A percentile compares a stretch with the other conserved stretches of the same genome.
phyloP scores from a whole-genome alignment of 1,139 yeast genomes.

The Yamadazyma kanchanaburiensis region DNA sequence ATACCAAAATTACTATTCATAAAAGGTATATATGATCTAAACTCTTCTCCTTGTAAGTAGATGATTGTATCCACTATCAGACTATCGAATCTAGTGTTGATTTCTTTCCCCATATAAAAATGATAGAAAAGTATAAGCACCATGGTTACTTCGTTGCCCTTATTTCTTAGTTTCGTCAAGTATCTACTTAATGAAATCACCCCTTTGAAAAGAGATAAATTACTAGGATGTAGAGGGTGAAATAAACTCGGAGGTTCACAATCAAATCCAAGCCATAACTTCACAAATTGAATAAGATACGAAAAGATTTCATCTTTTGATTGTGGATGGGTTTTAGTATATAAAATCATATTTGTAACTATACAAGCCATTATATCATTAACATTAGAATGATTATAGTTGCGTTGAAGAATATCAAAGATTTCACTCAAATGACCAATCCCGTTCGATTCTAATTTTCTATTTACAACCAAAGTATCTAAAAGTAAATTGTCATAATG shows the following conservation, averaged over 20 bases:
- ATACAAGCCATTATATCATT: conserved; percentile 22
- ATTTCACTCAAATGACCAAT: conserved; percentile 1
- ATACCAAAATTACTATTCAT: conserved; percentile 7
- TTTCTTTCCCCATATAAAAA: conserved; percentile 3
- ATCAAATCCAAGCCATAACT: conserved; percentile 27
- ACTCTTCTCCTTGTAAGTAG: conserved; percentile 7
- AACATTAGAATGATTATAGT: conserved; percentile 21
- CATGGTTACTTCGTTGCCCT: conserved; percentile 1
- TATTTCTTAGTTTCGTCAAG: neutral
- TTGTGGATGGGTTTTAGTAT: conserved; percentile 2
- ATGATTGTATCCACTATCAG: neutral
- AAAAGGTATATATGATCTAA: conserved; percentile 8
- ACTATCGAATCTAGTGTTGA: conserved; percentile 1
- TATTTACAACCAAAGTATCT: conserved; percentile 4
- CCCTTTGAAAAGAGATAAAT: conserved; percentile 27
- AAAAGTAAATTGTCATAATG: conserved; percentile 11
- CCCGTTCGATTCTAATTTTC: conserved; percentile 4
- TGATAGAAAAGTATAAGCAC: conserved; percentile 3
- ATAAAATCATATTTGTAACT: conserved; percentile 12
- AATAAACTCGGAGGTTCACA: conserved; percentile 18
- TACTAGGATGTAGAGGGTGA: conserved; percentile 30
- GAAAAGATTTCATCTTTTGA: neutral
- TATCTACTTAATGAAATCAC: conserved; percentile 9
- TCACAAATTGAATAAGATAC: conserved; percentile 5
- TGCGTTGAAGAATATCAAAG: conserved; percentile 5